Evolutionary conservation across 2,329 filamentous ascomycete genomes (phyloP), one percentile per base, ranked within the genome.

Genomic region (Trichophyton simii): DNA sequence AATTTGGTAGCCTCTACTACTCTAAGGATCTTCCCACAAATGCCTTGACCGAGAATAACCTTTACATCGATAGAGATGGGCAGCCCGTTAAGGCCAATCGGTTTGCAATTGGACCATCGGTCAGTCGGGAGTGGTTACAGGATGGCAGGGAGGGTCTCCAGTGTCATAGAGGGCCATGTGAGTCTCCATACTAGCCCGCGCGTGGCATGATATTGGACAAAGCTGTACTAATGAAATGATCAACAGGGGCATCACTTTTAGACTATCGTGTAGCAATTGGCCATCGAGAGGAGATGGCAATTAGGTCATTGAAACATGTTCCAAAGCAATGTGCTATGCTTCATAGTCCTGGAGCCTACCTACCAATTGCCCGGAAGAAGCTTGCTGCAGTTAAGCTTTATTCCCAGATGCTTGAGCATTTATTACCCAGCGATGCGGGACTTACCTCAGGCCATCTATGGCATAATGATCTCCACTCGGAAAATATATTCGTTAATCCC

Each of bases 401-500:
- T 60, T 28, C 62, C 3, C 50, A 58, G 3, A n/a, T 62, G n/a
- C 22, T 62, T 34, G n/a, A 42, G 48, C 25, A 46, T 20, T 25
- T 63, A 31, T 28, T 57, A 57, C 60, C 63, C 8, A 54, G 25
- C 22, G 60, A 65, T 18, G 42, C 28, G 41, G 13, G 50, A 18
- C 44, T 65, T 20, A 38, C 28, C 34, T 57, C 59, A 25, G 66
- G 64, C 72, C n/a, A 72, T 41, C 63, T 78, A 36, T 76, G 71
- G 73, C 75, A 78, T 65, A 67, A 66, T 57, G 74, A 77, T 66
- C 67, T 77, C n/a, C 73, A 74, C 64, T 60, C 70, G 13, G 66
- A 68, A 6, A 78, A 77, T 62, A 67, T 77, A 41, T 77, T 77
- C 62, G 69, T 77, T 20, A 48, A 73, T 25, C 62, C 31, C 15